Base-by-base conservation (phyloP, 148 eudicot genomes). In the Chenopodium berlandieri region DNA sequence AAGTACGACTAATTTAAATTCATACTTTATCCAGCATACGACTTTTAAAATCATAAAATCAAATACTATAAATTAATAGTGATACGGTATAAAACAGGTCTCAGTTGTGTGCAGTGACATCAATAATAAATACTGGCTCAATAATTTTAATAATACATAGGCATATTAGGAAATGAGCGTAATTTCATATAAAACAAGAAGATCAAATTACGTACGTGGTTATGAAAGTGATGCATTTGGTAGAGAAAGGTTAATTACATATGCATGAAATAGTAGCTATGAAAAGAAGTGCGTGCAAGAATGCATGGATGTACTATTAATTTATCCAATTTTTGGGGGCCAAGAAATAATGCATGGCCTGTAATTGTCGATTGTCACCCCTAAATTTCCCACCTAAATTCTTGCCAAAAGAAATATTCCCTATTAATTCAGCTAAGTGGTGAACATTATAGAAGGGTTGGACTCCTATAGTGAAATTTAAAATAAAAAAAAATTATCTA, bases 401-500 rank as follows among this genome's bases (percentile, higher is more conserved):
- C 19, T 50, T 17, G n/a, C 78, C 78, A 52, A 27, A 75, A 52
- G 22, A 52, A 52, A 1, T 4, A 1, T 31, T 17, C 9, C 5
- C 63, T 58, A 20, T 10, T 22, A 32, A 62, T 60, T 62, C 52
- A 34, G 16, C 68, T 9, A 31, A 76, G 78, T 60, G 78, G 78
- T 31, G 78, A 76, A 16, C 78, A 76, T 76, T 76, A 76, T 76
- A 68, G n/a, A 76, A 76, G 25, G 37, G 66, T 22, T 54, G 60
- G 68, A 54, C 64, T 50, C 27, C 27, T 27, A 27, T 27, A 27
- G 27, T 27, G 27, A 27, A 27, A 27, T 27, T 27, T 27, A 27
- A 27, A 27, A 27, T 27, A 27, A 27, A 0, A 27, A 27, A 27
- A 27, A 50, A 50, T 50, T 2, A 50, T 50, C 13, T 50, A 50